Evolutionary conservation across 2,329 filamentous ascomycete species (phyloP).

Genomic region (Aurifilum marmelostoma): DNA sequence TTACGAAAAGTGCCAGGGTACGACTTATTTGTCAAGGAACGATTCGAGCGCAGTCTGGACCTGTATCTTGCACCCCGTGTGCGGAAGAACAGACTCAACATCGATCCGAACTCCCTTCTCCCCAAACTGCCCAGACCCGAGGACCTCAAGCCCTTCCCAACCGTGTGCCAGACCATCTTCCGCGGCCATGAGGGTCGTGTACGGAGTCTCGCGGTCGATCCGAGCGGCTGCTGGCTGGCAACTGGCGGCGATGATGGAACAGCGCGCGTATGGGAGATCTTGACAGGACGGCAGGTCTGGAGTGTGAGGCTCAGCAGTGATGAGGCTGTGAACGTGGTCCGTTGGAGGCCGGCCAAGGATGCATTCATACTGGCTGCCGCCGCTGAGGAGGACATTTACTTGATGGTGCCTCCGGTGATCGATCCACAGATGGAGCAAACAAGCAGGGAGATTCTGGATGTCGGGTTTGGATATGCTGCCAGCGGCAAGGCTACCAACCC

Average conservation of each 20-base stretch:
- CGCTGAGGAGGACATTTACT: conserved; percentile 81
- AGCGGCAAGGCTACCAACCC: conserved; percentile 58
- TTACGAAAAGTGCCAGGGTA: conserved; percentile 92
- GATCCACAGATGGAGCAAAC: conserved; percentile 74
- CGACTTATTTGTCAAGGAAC: conserved; percentile 87
- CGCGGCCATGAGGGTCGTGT: conserved; percentile 87
- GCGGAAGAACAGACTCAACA: conserved; percentile 91
- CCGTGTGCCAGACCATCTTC: conserved; percentile 84
- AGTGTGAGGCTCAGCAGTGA: conserved; percentile 77
- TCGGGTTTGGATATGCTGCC: conserved; percentile 88
- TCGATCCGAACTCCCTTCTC: conserved; percentile 89
- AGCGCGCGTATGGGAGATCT: conserved; percentile 85
- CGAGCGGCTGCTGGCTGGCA: conserved; percentile 81
- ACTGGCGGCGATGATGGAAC: conserved; percentile 94
- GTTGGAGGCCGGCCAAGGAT: conserved; percentile 86
- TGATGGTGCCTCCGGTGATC: conserved; percentile 75
- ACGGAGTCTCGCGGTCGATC: conserved; percentile 81
- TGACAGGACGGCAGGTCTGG: conserved; percentile 88
- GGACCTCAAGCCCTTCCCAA: conserved; percentile 93
- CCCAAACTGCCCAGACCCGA: conserved; percentile 92
- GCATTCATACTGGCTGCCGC: conserved; percentile 81
- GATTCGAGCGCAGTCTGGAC: conserved; percentile 93
- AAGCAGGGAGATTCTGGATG: conserved; percentile 77
- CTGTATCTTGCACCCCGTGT: conserved; percentile 89
- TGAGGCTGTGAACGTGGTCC: conserved; percentile 79